These are phyloP conservation scores for Sclerotinia nivalis DNA, from an alignment of 2,329 filamentous ascomycete genomes.

Conservation along the genomic window DNA sequence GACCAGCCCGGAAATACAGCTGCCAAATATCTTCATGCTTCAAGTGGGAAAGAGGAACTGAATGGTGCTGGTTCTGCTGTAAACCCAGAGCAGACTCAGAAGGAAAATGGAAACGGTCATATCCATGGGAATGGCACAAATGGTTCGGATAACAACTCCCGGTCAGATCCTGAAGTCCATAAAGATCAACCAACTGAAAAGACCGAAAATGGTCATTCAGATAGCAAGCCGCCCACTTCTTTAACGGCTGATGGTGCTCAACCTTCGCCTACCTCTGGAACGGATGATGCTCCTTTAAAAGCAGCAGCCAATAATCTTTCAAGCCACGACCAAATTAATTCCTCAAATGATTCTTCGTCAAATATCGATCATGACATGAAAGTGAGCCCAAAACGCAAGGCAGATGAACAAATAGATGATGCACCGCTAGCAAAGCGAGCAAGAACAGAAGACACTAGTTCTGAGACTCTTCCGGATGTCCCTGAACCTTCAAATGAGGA, in stretches of 20 bases:
- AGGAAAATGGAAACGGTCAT: conserved; percentile 19
- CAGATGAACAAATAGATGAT: conserved; percentile 18
- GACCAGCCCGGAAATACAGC: conserved; percentile 11
- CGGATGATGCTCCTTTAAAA: conserved; percentile 35
- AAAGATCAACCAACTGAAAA: conserved; percentile 22
- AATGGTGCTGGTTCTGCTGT: not conserved
- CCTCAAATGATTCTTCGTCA: conserved; percentile 20
- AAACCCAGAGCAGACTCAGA: conserved; percentile 1
- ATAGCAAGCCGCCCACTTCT: not conserved
- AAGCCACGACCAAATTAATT: conserved; percentile 26
- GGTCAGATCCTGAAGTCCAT: conserved; percentile 3
- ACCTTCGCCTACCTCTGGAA: conserved; percentile 23
- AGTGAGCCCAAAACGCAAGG: conserved; percentile 22
- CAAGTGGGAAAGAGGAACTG: conserved; percentile 17
- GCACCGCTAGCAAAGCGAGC: conserved; percentile 10
- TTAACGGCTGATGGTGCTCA: not conserved
- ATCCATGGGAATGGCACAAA: conserved; percentile 15
- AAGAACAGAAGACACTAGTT: not conserved
- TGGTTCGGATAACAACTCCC: conserved; percentile 18
- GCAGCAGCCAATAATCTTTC: conserved; percentile 36
- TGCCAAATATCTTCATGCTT: conserved; percentile 23
- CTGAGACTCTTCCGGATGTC: not conserved
- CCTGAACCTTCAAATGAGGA: not conserved
- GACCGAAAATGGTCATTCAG: conserved; percentile 24
- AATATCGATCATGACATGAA: conserved; percentile 5